phyloP scores from a whole-genome alignment of 768 basidiomycete species.

The Neoboletus magnificus region DNA sequence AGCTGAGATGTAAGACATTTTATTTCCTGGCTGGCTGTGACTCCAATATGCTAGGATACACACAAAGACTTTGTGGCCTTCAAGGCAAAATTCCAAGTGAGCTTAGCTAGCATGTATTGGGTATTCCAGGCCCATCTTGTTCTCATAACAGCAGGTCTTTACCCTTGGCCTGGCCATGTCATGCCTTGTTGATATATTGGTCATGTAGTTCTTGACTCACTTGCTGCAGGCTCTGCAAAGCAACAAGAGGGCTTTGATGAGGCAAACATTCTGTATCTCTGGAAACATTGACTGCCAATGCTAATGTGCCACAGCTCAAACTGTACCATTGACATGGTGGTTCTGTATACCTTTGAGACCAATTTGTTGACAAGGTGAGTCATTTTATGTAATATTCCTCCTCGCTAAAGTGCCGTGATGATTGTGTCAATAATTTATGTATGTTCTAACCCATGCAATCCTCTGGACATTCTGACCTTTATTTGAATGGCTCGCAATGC shows the following conservation, averaged over 20 bases:
- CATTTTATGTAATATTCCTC: not conserved
- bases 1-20: constrained; percentile 26
- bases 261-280: constrained; percentile 19
- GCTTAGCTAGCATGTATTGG: not conserved
- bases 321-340: constrained; percentile 43
- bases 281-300: too few species aligned
- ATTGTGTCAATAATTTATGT: constrained; percentile 43
- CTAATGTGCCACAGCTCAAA: constrained; percentile 36
- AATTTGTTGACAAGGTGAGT: constrained; percentile 47
- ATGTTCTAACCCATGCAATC: constrained; percentile 8
- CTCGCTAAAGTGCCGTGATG: constrained; percentile 35
- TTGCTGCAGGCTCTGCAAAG: constrained; percentile 39
- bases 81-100: constrained; percentile 22
- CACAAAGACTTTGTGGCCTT: constrained; percentile 23
- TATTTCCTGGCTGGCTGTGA: not conserved
- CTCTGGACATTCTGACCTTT: not conserved
- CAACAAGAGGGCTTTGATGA: constrained; percentile 39
- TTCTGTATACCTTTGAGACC: constrained; percentile 53
- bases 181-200: constrained; percentile 46
- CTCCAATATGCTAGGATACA: constrained; percentile 20
- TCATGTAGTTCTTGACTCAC: constrained; percentile 44
- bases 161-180: constrained; percentile 51
- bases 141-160: constrained; percentile 42
- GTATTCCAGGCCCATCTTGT: not conserved
- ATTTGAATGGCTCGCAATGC: constrained; percentile 44